Evolutionary conservation across 495 filamentous ascomycete species (phyloP), one percentile per base, ranked within the genome.

Genomic region (Penicillium roqueforti): DNA sequence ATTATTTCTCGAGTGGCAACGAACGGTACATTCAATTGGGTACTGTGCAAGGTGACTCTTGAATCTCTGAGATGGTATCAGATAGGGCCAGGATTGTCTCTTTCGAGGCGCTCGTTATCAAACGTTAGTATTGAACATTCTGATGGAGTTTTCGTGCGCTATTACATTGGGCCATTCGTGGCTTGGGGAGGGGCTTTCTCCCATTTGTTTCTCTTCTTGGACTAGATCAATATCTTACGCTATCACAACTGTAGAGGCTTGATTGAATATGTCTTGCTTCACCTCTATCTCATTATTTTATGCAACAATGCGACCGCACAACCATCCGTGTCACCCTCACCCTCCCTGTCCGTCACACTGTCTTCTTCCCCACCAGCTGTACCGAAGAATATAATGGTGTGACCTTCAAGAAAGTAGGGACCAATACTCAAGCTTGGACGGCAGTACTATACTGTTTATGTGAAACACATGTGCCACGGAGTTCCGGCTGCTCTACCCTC

Each of bases 251-350:
- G 18, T 25, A 26, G 11, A 28, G 3, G 38, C 10, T 23, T 51
- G 8, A 25, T 26, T 36, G n/a, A 16, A 47, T 14, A 51, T 39
- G 9, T 22, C 4, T 29, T 25, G 6, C 39, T 22, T 50, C 29
- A 53, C 51, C 32, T 48, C 26, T 51, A 31, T 46, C 26, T 52
- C 23, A 32, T 46, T 10, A 19, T 37, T 47, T 28, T 53, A 34
- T 63, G 42, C 57, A 52, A 53, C 26, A 44, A 59, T 63, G 55
- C 42, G 59, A 66, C 59, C 20, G 55, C 57, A 58, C 52, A 42
- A 55, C 29, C 39, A 26, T 45, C 40, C 20, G 58, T 66, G 41
- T 46, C 19, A 62, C 65, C 55, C 55, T 43, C 41, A 34, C 43
- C 46, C 49, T 34, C 32, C 29, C 42, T 37, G 44, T 53, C 26